Evolutionary conservation across 1,139 yeast species (phyloP).

Genomic region (Saccharomyces hybrid): DNA sequence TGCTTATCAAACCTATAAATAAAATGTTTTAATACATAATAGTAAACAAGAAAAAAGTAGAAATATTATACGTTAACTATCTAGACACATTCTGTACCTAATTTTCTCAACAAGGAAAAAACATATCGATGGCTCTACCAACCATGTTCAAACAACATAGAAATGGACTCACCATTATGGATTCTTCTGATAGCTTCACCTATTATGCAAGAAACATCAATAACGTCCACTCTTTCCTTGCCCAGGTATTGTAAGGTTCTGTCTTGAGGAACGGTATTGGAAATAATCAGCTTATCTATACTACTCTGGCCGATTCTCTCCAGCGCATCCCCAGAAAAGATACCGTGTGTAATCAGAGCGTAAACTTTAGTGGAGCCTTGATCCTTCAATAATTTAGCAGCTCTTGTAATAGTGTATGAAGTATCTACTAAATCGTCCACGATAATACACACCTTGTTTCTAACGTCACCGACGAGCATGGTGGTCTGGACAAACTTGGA

Average conservation of each 20-base stretch:
- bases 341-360: slow-evolving; percentile 88
- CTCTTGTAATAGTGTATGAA: slow-evolving; percentile 83
- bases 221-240: slow-evolving; percentile 59
- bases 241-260: slow-evolving; percentile 41
- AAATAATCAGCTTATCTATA: slow-evolving; percentile 78
- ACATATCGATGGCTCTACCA: slow-evolving; percentile 35
- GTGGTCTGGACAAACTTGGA: slow-evolving; percentile 37
- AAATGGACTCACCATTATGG: slow-evolving; percentile 93
- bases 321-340: slow-evolving; percentile 87
- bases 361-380: slow-evolving; percentile 85
- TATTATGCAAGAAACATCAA: slow-evolving; percentile 80
- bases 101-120: background rate
- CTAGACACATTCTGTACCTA: background rate
- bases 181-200: slow-evolving; percentile 94
- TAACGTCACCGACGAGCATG: slow-evolving; percentile 90
- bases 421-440: slow-evolving; percentile 94
- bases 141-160: slow-evolving; percentile 87
- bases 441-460: slow-evolving; percentile 72
- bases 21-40: background rate
- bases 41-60: background rate
- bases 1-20: background rate
- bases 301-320: slow-evolving; percentile 58
- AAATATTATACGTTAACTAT: background rate
- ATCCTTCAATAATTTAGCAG: slow-evolving; percentile 83
- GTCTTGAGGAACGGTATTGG: slow-evolving; percentile 89